Base-by-base conservation (phyloP, 192 early-diverging fungal genomes). In the Physocladia obscura region DNA sequence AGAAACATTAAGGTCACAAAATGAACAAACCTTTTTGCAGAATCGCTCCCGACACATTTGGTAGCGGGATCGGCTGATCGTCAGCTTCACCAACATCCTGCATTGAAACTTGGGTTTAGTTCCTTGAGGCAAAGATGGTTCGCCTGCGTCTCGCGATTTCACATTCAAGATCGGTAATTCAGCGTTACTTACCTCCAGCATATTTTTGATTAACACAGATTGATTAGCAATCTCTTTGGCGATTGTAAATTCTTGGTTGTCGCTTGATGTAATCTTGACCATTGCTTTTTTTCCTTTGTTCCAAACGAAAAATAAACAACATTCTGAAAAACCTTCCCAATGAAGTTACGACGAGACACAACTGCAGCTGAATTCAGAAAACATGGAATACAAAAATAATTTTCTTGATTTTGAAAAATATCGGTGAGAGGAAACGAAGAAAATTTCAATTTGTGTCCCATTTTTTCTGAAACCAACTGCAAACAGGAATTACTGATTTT, bases 11-110 rank as follows among this genome's bases (percentile, higher is more conserved):
- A 21, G 27, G 11, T 47, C 8, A 29, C 0, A 0, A 26, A 47
- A 26, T 36, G 22, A 19, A 17, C 35, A 35, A 17, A 62, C 82
- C 82, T 73, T 92, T 93, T 29, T 82, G 80, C 32, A 97, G 83
- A 40, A 95, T 93, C 1, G 92, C 89, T 19, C 91, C 94, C 51
- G 90, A 89, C 27, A 97, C 92, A 74, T 94, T 96, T 21, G 95
- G 92, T 8, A 97, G 81, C 0, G 95, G 95, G 21, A 97, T 91
- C 27, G 63, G 49, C 21, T 65, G 63, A 50, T 81, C 77, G 8
- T 54, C 58, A 19, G 60, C 31, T 19, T 82, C 76, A 47, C 77
- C 75, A 24, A 82, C 71, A 44, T 88, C 69, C 38, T 75, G 59
- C 82, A 78, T 69, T 65, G 8, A 62, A 17, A 13, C 0, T 17